Base-by-base conservation (phyloP, 2,329 filamentous ascomycete species). In the Passalora sequoiae region DNA sequence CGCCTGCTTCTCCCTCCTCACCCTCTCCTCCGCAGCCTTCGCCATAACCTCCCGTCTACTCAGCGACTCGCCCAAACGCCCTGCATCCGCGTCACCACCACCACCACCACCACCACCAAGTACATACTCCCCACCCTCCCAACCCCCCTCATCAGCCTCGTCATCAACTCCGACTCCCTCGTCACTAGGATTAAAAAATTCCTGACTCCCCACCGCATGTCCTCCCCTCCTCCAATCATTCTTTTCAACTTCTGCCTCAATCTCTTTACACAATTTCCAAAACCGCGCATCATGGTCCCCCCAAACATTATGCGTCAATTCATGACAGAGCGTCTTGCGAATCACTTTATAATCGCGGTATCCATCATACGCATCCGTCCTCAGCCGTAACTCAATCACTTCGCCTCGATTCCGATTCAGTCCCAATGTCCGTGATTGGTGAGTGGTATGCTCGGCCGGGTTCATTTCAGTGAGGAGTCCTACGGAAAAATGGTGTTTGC, bases 381-480 rank as follows among this genome's bases (percentile, higher is more conserved):
- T 74, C 25, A 98, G 69, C 0, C 92, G 74, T 49, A 98, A 67
- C 72, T 97, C 89, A 44, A 98, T 95, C 1, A 88, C 86, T 64
- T 95, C 84, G 47, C 92, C 92, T 2, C 74, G 67, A 61, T 97
- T 96, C 8, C 88, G 74, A 62, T 98, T 98, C 29, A 97, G 65
- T 0, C 92, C 92, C 0, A 97, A 68, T 1, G 86, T 89, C 32
- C 87, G 77, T 38, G 81, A 81, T n/a, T 92, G 84, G 59, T 86
- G 83, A 3, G 78, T 86, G 0, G 89, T 96, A 65, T 96, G 81
- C 54, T 83, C 76, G 0, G 83, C 74, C 0, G 92, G 92, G 57
- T 98, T 86, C 91, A 98, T 97, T 67, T 98, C 92, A 0, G 89
- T 96, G 19, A 98, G 73, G 3, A 97, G 67, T 0, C 83, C 83